Conservation (phyloP, 768 basidiomycete species). For the Lentinula sp. region DNA sequence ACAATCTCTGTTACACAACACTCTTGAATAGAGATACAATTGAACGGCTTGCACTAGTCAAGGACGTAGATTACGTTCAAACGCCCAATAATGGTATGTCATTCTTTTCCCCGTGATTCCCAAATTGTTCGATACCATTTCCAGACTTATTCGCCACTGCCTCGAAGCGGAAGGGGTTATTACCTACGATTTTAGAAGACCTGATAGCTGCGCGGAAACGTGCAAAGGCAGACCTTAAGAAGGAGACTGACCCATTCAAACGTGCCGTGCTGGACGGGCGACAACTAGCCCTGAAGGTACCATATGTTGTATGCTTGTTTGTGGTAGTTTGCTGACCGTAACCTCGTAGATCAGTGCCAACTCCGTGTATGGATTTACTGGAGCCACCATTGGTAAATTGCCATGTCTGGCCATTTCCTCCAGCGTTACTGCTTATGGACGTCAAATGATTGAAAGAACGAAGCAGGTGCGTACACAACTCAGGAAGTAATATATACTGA, state of each 20-base stretch:
- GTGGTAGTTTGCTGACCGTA: not conserved
- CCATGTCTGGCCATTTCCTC: slow-evolving; percentile 96
- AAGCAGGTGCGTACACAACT: slow-evolving; percentile 54
- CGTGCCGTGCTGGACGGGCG: slow-evolving; percentile 96
- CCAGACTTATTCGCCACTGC: slow-evolving; percentile 82
- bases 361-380: slow-evolving; percentile 98
- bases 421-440: slow-evolving; percentile 91
- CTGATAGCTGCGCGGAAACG: slow-evolving; percentile 90
- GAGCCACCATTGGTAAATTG: slow-evolving; percentile 94
- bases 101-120: not conserved
- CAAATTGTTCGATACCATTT: not conserved
- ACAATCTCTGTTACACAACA: slow-evolving; percentile 97
- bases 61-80: slow-evolving; percentile 86
- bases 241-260: slow-evolving; percentile 94
- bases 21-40: slow-evolving; percentile 78
- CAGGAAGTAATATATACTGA: not conserved
- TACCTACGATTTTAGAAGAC: slow-evolving; percentile 91
- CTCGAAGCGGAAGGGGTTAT: slow-evolving; percentile 73
- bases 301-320: not conserved
- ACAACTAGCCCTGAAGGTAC: slow-evolving; percentile 91
- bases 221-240: slow-evolving; percentile 93
- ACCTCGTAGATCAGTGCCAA: slow-evolving; percentile 87
- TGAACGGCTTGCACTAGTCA: slow-evolving; percentile 69
- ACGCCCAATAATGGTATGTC: slow-evolving; percentile 90
- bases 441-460: slow-evolving; percentile 98